These are phyloP conservation scores for Pyrus hybrid DNA, from an alignment of 331 rosid genomes.

Conservation along the genomic window DNA sequence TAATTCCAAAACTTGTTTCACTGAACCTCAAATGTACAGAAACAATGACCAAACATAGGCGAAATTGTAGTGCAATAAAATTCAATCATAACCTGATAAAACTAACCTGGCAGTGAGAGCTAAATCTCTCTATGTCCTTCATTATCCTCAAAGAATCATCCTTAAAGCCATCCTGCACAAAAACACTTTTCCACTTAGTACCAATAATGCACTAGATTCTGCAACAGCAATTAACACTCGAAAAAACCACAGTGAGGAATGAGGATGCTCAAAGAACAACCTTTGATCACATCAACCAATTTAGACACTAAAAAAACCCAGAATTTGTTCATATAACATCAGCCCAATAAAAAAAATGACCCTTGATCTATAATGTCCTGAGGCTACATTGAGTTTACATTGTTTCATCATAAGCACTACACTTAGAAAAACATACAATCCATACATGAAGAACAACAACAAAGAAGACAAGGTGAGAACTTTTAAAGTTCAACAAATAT, in stretches of 20 bases:
- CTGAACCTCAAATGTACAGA: not conserved
- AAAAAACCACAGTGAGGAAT: not conserved
- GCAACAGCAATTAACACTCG: not conserved
- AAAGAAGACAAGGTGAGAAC: not conserved
- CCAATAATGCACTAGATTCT: not conserved
- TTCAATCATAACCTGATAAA: slow-evolving; percentile 20
- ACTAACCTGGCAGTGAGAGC: slow-evolving; percentile 70
- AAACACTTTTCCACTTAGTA: not conserved
- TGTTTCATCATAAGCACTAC: not conserved
- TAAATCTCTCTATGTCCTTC: slow-evolving; percentile 53
- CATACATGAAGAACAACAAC: not conserved
- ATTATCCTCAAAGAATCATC: slow-evolving; percentile 88
- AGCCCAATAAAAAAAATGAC: not conserved
- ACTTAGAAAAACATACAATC: too few relatives aligned
- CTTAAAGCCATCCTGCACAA: slow-evolving; percentile 77
- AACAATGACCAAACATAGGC: not conserved
- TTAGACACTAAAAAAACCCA: not conserved
- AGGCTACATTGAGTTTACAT: not conserved
- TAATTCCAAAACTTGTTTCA: not conserved
- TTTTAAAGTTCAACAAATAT: not conserved
- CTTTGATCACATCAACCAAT: not conserved
- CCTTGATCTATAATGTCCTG: not conserved
- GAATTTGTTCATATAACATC: not conserved
- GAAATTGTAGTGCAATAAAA: not conserved
- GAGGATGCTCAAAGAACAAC: not conserved